Percentiles rank a stretch among this genome's conserved stretches.
These are phyloP conservation scores for Aspergillus neotritici DNA, from an alignment of 2,329 filamentous ascomycete genomes.

Conservation along the genomic window DNA sequence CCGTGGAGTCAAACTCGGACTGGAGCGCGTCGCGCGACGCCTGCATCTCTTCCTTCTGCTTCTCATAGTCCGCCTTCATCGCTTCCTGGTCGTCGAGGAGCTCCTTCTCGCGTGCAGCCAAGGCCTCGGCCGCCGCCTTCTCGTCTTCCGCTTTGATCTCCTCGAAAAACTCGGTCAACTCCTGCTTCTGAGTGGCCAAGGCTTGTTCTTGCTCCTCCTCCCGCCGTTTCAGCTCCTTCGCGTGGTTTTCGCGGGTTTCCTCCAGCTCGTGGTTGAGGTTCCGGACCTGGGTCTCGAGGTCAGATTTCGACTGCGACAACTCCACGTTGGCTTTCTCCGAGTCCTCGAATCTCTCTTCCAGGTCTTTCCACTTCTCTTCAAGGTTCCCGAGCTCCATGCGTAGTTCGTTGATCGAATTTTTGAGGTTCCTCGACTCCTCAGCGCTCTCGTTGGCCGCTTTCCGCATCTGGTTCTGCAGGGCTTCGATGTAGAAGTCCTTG, in stretches of 20 bases:
- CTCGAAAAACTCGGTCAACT: constrained; percentile 45
- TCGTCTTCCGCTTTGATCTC: constrained; percentile 42
- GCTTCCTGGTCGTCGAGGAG: constrained; percentile 37
- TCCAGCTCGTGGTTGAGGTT: constrained; percentile 34
- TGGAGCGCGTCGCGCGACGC: constrained; percentile 33
- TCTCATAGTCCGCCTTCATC: constrained; percentile 32
- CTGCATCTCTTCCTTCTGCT: constrained; percentile 35
- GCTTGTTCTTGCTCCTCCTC: constrained; percentile 30
- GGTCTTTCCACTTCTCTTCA: constrained; percentile 49
- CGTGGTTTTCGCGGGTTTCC: constrained; percentile 42
- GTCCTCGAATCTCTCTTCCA: constrained; percentile 43
- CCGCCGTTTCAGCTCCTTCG: constrained; percentile 30
- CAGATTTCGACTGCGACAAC: constrained; percentile 41
- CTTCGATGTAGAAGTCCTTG: constrained; percentile 51
- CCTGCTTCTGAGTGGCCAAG: constrained; percentile 40
- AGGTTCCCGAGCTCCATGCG: constrained; percentile 46
- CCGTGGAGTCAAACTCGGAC: constrained; percentile 31
- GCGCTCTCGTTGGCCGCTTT: constrained; percentile 47
- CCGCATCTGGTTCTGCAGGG: constrained; percentile 47
- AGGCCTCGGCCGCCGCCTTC: constrained; percentile 32
- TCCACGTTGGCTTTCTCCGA: constrained; percentile 42
- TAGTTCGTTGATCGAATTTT: constrained; percentile 43
- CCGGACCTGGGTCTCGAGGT: constrained; percentile 39
- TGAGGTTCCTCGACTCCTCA: constrained; percentile 41
- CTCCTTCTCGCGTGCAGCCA: constrained; percentile 38